Conservation (phyloP, 192 early-diverging fungal species). For the Umbelopsis ramanniana region DNA sequence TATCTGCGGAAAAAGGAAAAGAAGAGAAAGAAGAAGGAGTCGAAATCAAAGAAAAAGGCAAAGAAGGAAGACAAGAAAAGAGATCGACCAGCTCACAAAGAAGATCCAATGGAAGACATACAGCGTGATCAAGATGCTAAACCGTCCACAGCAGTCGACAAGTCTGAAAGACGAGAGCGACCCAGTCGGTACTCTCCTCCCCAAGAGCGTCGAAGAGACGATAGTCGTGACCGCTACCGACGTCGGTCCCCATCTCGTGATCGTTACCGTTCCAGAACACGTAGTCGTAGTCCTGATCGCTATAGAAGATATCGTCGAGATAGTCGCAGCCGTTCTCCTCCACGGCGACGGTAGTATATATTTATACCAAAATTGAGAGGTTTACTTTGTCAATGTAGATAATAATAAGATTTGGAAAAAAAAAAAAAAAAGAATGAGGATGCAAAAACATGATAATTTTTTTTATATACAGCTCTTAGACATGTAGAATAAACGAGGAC, state of each 20-base stretch:
- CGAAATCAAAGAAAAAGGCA: conserved; percentile 22
- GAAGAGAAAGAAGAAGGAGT: conserved; percentile 52
- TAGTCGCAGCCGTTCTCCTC: neutral
- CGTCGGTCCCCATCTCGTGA: neutral
- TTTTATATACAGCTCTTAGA: conserved; percentile 18
- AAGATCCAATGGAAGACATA: neutral
- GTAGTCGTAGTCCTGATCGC: neutral
- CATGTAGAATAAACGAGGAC: neutral
- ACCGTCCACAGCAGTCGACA: neutral
- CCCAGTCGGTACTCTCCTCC: neutral
- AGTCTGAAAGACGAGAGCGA: neutral
- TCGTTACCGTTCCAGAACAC: too few species aligned
- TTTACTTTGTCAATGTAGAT: neutral
- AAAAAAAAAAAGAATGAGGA: too few species aligned
- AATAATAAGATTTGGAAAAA: too few species aligned
- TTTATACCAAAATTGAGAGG: neutral
- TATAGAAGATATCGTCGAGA: neutral
- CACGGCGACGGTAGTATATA: neutral
- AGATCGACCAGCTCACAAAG: neutral
- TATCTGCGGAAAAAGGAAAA: conserved; percentile 69
- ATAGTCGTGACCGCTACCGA: neutral
- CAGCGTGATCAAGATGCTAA: neutral
- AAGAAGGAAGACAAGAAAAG: conserved; percentile 41
- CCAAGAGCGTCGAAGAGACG: neutral
- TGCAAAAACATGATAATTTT: neutral